Percentiles rank a stretch among this genome's conserved stretches.
Evolutionary conservation across 306 rosid genomes (phyloP).

Genomic region (Lathyrus tuberosus): DNA sequence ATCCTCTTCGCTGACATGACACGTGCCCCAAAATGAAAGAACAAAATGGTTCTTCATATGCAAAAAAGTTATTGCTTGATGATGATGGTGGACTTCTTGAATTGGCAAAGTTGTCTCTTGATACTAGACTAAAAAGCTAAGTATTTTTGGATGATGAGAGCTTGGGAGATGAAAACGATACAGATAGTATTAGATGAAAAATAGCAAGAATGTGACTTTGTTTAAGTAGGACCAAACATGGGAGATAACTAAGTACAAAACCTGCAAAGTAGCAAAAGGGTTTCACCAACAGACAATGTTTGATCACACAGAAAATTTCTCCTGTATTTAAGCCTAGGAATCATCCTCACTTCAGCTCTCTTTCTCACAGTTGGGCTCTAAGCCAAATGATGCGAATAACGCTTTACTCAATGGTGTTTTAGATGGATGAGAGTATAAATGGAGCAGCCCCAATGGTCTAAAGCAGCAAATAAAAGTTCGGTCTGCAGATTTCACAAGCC

Average conservation of each 20-base stretch:
- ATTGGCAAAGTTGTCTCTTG: neutral
- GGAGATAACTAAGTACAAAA: neutral
- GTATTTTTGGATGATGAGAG: neutral
- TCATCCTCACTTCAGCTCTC: neutral
- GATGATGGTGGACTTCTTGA: neutral
- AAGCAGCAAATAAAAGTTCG: neutral
- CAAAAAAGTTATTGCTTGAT: too few species aligned
- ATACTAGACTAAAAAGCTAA: neutral
- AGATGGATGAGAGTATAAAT: too few species aligned
- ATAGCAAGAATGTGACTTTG: neutral
- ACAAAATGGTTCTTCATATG: too few species aligned
- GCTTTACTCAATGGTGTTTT: neutral
- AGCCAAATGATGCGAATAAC: neutral
- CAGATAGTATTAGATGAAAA: neutral
- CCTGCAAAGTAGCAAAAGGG: neutral
- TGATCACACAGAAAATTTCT: neutral
- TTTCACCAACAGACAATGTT: neutral
- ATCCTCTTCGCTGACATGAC: too few species aligned
- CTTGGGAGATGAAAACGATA: neutral
- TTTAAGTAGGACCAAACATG: neutral
- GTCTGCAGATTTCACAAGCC: neutral
- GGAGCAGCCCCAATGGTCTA: neutral
- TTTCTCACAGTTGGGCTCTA: neutral
- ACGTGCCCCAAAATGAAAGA: too few species aligned
- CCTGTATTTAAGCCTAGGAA: neutral